Conservation (phyloP, 75 land plant species). For the Sequoiadendron giganteum region DNA sequence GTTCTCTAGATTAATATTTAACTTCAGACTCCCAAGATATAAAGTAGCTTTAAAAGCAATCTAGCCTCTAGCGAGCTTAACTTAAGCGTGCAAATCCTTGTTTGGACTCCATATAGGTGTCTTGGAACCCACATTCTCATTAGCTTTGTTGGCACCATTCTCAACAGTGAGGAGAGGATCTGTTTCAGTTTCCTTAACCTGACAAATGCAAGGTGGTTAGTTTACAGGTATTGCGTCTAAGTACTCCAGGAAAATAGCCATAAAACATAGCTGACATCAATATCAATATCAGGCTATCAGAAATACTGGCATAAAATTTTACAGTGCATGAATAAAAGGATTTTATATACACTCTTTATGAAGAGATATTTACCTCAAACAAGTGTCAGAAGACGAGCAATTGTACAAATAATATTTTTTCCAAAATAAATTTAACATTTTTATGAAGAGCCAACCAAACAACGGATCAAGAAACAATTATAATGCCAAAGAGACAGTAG, state of each 20-base stretch:
- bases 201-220: too few relatives aligned
- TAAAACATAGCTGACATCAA: too few relatives aligned
- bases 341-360: too few relatives aligned
- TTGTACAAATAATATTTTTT: too few relatives aligned
- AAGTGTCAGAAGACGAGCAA: too few relatives aligned
- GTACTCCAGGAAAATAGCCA: too few relatives aligned
- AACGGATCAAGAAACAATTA: not conserved
- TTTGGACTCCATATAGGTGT: constrained; percentile 51
- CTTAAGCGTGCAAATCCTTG: constrained; percentile 55
- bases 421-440: too few relatives aligned
- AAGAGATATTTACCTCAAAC: too few relatives aligned
- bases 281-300: too few relatives aligned
- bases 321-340: too few relatives aligned
- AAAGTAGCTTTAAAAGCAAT: not conserved
- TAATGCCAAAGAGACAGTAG: not conserved
- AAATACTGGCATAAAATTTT: too few relatives aligned
- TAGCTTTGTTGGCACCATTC: constrained; percentile 23
- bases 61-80: not conserved
- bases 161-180: constrained; percentile 48
- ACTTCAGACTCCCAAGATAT: not conserved
- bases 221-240: too few relatives aligned
- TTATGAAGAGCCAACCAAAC: not conserved
- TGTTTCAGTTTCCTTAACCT: constrained; percentile 53
- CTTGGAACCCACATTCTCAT: constrained; percentile 29
- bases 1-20: not conserved